These are phyloP conservation scores for Rhododendron henanense DNA, from an alignment of 148 eudicot species.

Conservation along the genomic window DNA sequence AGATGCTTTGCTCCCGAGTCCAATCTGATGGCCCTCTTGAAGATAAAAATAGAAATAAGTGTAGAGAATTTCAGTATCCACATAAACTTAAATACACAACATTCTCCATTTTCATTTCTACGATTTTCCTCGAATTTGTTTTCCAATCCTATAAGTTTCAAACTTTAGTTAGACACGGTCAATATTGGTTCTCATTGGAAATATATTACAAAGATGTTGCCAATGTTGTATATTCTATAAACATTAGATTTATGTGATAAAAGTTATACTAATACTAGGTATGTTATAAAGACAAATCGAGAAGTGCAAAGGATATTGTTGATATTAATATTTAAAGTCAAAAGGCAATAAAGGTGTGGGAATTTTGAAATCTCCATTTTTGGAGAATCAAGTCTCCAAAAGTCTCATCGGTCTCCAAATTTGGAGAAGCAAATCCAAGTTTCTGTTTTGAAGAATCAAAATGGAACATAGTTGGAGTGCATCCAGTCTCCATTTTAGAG, in stretches of 20 bases:
- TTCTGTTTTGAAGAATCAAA: not conserved
- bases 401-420: not conserved
- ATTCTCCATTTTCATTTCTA: not conserved
- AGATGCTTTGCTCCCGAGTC: too few species aligned
- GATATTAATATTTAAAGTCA: not conserved
- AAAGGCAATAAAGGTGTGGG: not conserved
- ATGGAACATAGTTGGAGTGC: not conserved
- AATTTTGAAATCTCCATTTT: not conserved
- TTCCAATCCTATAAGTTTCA: not conserved
- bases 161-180: not conserved
- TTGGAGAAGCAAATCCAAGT: not conserved
- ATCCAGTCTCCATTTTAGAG: not conserved
- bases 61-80: not conserved
- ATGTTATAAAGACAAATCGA: not conserved
- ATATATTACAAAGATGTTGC: not conserved
- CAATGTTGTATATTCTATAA: not conserved
- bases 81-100: not conserved
- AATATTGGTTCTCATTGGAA: not conserved
- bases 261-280: not conserved
- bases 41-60: not conserved
- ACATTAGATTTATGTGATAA: not conserved
- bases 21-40: not conserved
- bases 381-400: not conserved
- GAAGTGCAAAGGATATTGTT: not conserved
- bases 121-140: not conserved